Evolutionary conservation across 768 basidiomycete genomes (phyloP), one percentile per base, ranked within the genome.

Genomic region (Cyclocybe cylindracea): DNA sequence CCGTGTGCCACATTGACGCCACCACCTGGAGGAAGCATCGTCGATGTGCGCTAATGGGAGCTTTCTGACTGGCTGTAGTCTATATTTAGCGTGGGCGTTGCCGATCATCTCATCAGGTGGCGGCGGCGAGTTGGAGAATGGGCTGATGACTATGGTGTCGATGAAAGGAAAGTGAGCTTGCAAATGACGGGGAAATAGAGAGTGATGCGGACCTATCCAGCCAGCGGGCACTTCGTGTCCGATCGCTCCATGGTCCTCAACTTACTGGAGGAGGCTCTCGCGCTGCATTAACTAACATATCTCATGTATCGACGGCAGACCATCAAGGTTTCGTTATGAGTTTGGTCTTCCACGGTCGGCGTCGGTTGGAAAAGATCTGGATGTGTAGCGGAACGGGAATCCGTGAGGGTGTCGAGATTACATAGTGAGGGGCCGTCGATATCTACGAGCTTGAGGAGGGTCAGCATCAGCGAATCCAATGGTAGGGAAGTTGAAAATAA

Each of bases 1-100:
- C n/a, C 91, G 79, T n/a, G 82, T 5, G 78, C 82, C 8, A 90
- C 82, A n/a, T 62, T 86, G 80, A 18, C 77, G 76, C 32, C 72
- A 32, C 71, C 61, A 4, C 39, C 55, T 33, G n/a, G 41, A 39
- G 35, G 41, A 29, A 10, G 47, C 24, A 24, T 24, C 33, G 59
- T 61, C 11, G 54, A 51, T n/a, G 56, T 38, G 4, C 59, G 39
- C 9, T 56, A 48, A 47, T 58, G 42, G 9, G 51, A 29, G 7
- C 46, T 50, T 45, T 50, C 45, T 8, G 38, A 39, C 31, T 33
- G 45, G 9, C 40, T 39, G 34, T 56, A 55, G 35, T 50, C 61
- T 24, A 5, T 55, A 50, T 19, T 24, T 24, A 53, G 58, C 6
- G 65, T 56, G 2, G 66, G 66, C 3, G 67, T 66, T 3, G 62